Base-by-base conservation (phyloP, 495 filamentous ascomycete species). In the Terfezia claveryi region DNA sequence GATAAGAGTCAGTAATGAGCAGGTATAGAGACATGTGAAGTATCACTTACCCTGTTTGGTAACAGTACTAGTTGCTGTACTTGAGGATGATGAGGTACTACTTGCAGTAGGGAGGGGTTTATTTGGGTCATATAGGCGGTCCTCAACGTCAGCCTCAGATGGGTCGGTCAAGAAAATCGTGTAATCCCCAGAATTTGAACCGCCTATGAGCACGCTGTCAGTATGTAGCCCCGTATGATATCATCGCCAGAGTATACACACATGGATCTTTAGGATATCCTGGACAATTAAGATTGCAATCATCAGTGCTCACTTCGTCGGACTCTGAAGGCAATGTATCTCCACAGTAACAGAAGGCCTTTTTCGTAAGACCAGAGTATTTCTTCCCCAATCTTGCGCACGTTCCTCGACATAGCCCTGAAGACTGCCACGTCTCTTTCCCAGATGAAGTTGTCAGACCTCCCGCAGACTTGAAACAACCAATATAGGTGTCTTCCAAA, bases 321-420 rank as follows among this genome's bases (percentile, higher is more conserved):
- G 57, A 54, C 14, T 68, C 59, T 17, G 75, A 70, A 8, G 82
- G 82, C 37, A 81, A 67, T 38, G 63, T 62, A 38, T 74, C 61
- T 38, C 82, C 83, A 61, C 82, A 87, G 54, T 63, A 81, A 65
- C 82, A 87, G 14, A 71, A 62, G 17, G 57, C 64, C 36, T 66
- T 67, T 5, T 68, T 67, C 8, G 63, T 65, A 52, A 71, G 55
- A 20, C 32, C 23, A 5, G 54, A 55, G 61, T 36, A 49, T 12
- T 44, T 49, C 53, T 17, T 44, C 36, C 51, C 54, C 7, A 32
- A 32, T 2, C 49, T 41, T 37, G 60, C 57, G 56, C 63, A 65
- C 36, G 52, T 57, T 17, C 36, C 36, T 49, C 56, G 56, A 54
- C 62, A 64, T 38, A 41, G 41, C 44, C 62, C 62, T 51, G 52